These are phyloP conservation scores for Pueraria montana DNA, from an alignment of 306 rosid species.

Conservation along the genomic window DNA sequence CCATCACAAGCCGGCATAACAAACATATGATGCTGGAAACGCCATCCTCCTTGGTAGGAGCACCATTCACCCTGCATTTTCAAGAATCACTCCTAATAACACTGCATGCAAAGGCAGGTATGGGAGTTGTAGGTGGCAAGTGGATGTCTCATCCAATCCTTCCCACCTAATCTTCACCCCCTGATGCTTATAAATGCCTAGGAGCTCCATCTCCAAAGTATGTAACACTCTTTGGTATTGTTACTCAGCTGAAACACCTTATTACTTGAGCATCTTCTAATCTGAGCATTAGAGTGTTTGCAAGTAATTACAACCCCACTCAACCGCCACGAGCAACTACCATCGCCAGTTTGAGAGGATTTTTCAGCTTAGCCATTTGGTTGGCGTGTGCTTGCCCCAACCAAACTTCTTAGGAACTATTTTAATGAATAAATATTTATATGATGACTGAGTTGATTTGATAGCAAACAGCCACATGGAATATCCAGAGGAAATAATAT, in stretches of 20 bases:
- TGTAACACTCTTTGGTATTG: background rate
- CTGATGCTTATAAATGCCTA: background rate
- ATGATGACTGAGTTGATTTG: background rate
- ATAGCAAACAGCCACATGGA: conserved; percentile 11
- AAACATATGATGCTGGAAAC: background rate
- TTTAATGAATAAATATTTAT: background rate
- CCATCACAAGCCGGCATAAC: background rate
- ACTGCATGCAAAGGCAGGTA: background rate
- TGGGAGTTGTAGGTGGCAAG: background rate
- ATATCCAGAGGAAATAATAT: conserved; percentile 9
- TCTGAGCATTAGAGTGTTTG: background rate
- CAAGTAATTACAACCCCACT: background rate
- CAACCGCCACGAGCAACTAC: background rate
- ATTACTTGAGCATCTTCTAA: too few relatives aligned
- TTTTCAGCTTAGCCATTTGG: background rate
- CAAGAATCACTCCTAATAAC: background rate
- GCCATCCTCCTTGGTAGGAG: background rate
- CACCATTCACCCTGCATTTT: background rate
- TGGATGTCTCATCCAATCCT: background rate
- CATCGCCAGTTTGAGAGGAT: background rate
- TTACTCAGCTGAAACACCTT: background rate
- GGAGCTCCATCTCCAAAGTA: background rate
- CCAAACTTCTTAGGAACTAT: background rate
- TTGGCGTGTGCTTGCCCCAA: background rate
- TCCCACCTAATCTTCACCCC: background rate